Evolutionary conservation across 2,329 filamentous ascomycete species (phyloP).

Genomic region (Aspergillus spinulosporus): DNA sequence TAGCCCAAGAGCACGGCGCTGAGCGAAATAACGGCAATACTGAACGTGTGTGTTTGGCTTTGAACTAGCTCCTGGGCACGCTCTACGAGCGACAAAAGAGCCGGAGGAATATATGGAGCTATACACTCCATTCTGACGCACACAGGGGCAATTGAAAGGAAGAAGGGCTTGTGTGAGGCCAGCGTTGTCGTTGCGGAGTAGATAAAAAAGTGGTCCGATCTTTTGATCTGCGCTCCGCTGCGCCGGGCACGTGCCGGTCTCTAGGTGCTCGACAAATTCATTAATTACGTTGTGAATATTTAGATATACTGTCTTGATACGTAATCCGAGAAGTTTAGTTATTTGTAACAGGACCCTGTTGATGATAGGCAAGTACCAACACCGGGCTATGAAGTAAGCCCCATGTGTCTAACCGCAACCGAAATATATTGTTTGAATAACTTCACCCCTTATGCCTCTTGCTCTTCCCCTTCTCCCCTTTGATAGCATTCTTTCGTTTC

Average conservation of each 20-base stretch:
- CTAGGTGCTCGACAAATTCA: background rate
- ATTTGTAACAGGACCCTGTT: too few relatives aligned
- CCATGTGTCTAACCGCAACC: constrained; percentile 18
- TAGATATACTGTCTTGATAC: too few relatives aligned
- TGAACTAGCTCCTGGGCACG: constrained; percentile 21
- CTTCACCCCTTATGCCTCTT: background rate
- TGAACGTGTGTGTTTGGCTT: constrained; percentile 25
- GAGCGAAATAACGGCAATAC: constrained; percentile 32
- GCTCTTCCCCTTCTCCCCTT: background rate
- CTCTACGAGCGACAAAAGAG: constrained; percentile 23
- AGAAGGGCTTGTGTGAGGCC: constrained; percentile 9
- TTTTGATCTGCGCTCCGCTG: constrained; percentile 22
- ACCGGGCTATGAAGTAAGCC: background rate
- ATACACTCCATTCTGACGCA: constrained; percentile 29
- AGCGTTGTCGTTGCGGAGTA: background rate
- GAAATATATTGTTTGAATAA: constrained; percentile 18
- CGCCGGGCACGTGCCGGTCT: constrained; percentile 20
- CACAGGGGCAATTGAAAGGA: constrained; percentile 19
- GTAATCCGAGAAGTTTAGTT: too few relatives aligned
- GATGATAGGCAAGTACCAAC: background rate
- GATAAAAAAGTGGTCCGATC: constrained; percentile 19
- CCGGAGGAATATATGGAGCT: constrained; percentile 25
- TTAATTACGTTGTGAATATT: too few relatives aligned
- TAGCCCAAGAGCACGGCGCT: constrained; percentile 35
- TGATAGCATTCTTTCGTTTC: constrained; percentile 41